Conservation (phyloP, 495 filamentous ascomycete genomes). For the Penicillium subrubescens region DNA sequence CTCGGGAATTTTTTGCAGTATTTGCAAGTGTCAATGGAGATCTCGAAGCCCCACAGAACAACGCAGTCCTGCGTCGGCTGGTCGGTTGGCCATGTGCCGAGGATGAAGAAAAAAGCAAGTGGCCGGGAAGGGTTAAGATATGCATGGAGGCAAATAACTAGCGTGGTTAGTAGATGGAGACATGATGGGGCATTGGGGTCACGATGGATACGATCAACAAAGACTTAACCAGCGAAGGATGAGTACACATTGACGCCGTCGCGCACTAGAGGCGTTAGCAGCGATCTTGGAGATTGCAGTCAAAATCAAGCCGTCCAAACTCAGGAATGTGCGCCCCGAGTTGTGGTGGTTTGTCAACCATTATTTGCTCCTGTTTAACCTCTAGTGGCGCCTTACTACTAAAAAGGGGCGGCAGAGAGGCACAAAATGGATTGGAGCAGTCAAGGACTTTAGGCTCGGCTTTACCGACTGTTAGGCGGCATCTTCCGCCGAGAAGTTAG, state of each 20-base stretch:
- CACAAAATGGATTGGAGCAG: background rate
- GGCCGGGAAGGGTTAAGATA: constrained; percentile 12
- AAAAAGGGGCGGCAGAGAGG: background rate
- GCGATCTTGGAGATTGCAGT: constrained; percentile 21
- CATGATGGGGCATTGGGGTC: background rate
- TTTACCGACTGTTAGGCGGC: background rate
- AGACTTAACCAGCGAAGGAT: constrained; percentile 9
- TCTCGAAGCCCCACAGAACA: background rate
- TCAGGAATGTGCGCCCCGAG: constrained; percentile 10
- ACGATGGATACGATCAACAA: constrained; percentile 7
- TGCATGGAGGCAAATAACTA: constrained; percentile 8
- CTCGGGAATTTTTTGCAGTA: background rate
- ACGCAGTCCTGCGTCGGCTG: background rate
- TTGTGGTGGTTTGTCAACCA: background rate
- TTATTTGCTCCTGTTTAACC: background rate
- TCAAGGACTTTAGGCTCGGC: background rate
- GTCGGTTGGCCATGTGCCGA: constrained; percentile 13
- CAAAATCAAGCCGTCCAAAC: background rate
- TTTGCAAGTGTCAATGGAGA: background rate
- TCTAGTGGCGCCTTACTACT: background rate
- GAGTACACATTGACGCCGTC: constrained; percentile 12
- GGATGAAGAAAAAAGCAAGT: constrained; percentile 1
- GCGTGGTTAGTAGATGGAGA: constrained; percentile 6
- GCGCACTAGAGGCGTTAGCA: constrained; percentile 20
- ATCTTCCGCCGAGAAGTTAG: background rate